Base-by-base conservation (phyloP, 2,329 filamentous ascomycete species). In the Alternaria brassicicola region DNA sequence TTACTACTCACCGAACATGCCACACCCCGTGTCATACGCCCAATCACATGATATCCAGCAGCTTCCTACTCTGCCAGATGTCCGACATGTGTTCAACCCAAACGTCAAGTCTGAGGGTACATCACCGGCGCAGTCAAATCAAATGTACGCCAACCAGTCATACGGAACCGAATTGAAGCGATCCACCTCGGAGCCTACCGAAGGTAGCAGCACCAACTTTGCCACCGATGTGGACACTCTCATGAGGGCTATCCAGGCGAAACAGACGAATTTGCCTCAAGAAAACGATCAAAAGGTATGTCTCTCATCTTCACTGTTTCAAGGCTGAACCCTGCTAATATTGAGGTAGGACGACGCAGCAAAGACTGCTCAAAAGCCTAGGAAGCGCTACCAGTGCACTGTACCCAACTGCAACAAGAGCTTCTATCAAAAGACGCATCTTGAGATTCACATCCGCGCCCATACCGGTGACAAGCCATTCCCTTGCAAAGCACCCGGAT, bases 401-500 rank as follows among this genome's bases (percentile, higher is more conserved):
- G 83, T 92, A 36, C 84, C 87, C 7, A 86, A 86, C 38, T 98
- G 94, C 77, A 82, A 84, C 67, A 96, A 95, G 81, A 87, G 85
- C 61, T 98, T 97, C 77, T 87, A 87, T 59, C 94, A 98, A 74
- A 96, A 94, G 79, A 97, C 93, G 1, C 94, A 98, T 69, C 84
- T 97, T 10, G 90, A 95, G 61, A 97, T 96, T 47, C 95, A 99
- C 76, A 88, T 86, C 43, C 86, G 93, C 64, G 89, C 90, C 4
- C 95, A 99, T 77, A 97, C 92, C 2, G 95, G 95, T 15, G 88
- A 90, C 52, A 95, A 93, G 75, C 94, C 94, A 59, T 97, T 94
- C 75, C 75, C 83, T 19, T 96, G 92, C 80, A 88, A 86, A 63
- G 85, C 90, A 64, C 84, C 86, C 3, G 84, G 84, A 5, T 98